Conservation (phyloP, 148 eudicot species). For the Gaultheria prostrata region DNA sequence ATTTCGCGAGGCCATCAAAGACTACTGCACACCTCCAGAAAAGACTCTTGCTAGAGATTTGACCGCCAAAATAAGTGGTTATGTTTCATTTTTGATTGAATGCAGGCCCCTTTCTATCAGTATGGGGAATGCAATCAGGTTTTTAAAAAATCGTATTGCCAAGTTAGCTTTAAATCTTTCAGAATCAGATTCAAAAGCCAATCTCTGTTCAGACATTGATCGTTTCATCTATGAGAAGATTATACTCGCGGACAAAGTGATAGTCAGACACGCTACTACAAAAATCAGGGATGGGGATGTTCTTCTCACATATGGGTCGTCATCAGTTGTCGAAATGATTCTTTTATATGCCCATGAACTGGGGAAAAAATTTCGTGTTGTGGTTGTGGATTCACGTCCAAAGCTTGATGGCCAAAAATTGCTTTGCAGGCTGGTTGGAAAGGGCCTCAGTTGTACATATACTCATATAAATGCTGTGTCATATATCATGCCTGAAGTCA, state of each 20-base stretch:
- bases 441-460: conserved; percentile 83
- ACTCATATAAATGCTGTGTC: conserved; percentile 90
- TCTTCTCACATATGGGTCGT: conserved; percentile 75
- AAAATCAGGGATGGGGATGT: conserved; percentile 82
- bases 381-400: conserved; percentile 90
- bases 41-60: conserved; percentile 69
- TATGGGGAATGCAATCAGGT: conserved; percentile 92
- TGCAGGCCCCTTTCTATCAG: conserved; percentile 92
- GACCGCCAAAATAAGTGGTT: conserved; percentile 64
- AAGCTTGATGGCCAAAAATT: conserved; percentile 78
- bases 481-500: conserved; percentile 90
- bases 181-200: conserved; percentile 68
- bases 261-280: conserved; percentile 62
- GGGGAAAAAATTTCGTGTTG: conserved; percentile 77
- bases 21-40: conserved; percentile 70
- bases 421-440: conserved; percentile 64
- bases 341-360: conserved; percentile 67
- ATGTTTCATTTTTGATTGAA: conserved; percentile 70
- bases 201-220: conserved; percentile 61
- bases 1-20: conserved; percentile 70
- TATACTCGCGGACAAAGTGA: conserved; percentile 68
- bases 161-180: conserved; percentile 50
- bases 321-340: conserved; percentile 75
- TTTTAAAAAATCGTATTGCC: conserved; percentile 60
- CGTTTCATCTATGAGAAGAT: conserved; percentile 73